Evolutionary conservation across 352 stramenopile genomes (phyloP).

Genomic region (Phytopythium sindhum): DNA sequence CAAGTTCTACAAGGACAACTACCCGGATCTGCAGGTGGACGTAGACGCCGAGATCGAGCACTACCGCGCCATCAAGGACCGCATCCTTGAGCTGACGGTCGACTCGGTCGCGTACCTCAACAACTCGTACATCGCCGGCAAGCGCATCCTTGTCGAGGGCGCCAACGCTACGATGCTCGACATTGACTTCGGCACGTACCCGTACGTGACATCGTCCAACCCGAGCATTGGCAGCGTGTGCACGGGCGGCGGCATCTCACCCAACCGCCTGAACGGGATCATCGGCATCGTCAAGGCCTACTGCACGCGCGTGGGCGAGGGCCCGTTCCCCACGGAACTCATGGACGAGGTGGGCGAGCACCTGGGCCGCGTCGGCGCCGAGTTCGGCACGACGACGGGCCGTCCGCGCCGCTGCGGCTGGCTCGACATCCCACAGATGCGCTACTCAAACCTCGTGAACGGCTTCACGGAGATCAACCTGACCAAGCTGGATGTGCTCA

Average conservation of each 20-base stretch:
- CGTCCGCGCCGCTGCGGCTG: constrained; percentile 97
- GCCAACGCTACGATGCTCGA: constrained; percentile 99
- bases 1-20: constrained; percentile 90
- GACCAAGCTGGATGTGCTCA: constrained; percentile 99
- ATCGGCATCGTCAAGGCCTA: constrained; percentile 99
- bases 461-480: constrained; percentile 97
- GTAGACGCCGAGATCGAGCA: constrained; percentile 84
- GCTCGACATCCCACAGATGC: constrained; percentile 97
- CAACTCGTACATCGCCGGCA: constrained; percentile 92
- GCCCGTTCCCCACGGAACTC: constrained; percentile 98
- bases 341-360: constrained; percentile 90
- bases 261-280: constrained; percentile 90
- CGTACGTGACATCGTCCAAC: constrained; percentile 99
- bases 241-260: constrained; percentile 95
- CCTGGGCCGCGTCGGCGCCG: constrained; percentile 90
- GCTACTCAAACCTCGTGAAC: constrained; percentile 93
- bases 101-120: constrained; percentile 98
- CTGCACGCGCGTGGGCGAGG: constrained; percentile 98
- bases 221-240: constrained; percentile 96
- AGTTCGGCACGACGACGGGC: constrained; percentile 98
- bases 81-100: constrained; percentile 86
- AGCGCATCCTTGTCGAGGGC: constrained; percentile 98
- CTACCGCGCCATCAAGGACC: constrained; percentile 77
- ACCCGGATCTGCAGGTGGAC: constrained; percentile 76
- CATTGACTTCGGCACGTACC: constrained; percentile 99